Evolutionary conservation across 1,139 yeast genomes (phyloP).

Genomic region (Spathaspora sp.): DNA sequence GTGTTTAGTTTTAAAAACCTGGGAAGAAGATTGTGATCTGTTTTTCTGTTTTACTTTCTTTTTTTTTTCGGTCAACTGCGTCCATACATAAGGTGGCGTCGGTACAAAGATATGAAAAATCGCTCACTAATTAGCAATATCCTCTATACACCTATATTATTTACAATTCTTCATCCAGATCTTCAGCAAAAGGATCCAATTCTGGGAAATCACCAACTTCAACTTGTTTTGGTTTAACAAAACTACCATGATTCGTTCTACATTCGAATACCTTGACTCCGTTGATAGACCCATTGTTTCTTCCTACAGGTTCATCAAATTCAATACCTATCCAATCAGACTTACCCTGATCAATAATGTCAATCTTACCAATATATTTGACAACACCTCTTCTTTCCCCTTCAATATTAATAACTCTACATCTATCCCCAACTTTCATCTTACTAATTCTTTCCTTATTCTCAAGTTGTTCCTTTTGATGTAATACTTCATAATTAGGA

Average conservation of each 20-base stretch:
- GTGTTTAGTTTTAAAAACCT: neutral
- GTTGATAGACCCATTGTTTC: constrained; percentile 42
- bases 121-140: neutral
- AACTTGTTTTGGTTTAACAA: constrained; percentile 48
- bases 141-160: neutral
- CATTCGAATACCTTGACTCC: constrained; percentile 35
- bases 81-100: neutral
- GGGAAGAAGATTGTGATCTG: neutral
- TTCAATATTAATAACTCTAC: constrained; percentile 42
- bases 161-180: constrained; percentile 28
- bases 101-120: neutral
- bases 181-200: constrained; percentile 39
- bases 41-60: neutral
- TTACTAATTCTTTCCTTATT: constrained; percentile 18
- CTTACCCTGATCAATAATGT: constrained; percentile 51
- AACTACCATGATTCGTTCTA: constrained; percentile 46
- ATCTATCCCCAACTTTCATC: constrained; percentile 35
- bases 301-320: constrained; percentile 51
- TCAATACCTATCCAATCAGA: constrained; percentile 50
- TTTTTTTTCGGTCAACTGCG: neutral
- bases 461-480: constrained; percentile 16
- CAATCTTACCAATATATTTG: constrained; percentile 64
- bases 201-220: constrained; percentile 57
- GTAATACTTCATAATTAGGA: constrained; percentile 43
- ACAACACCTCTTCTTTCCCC: constrained; percentile 69